Evolutionary conservation across 495 filamentous ascomycete genomes (phyloP), one percentile per base, ranked within the genome.

Genomic region (Penicillium taxi): DNA sequence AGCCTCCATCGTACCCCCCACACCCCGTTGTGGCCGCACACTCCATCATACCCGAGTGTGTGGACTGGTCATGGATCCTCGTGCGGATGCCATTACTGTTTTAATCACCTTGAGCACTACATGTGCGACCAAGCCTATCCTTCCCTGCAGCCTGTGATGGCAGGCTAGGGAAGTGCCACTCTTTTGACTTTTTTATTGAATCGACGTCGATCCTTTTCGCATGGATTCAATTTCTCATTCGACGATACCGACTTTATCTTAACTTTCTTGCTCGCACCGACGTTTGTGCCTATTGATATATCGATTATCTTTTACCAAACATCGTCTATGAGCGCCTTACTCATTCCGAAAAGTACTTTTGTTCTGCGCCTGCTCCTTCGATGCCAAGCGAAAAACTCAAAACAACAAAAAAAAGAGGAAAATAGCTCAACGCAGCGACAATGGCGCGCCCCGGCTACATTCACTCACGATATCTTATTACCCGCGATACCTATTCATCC

Each of bases 61-160:
- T 82, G 80, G 75, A 71, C 73, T 41, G 70, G 66, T 25, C 68
- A 73, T 48, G 72, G 71, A 29, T 69, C 72, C 19, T 83, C 80
- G 13, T 91, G 84, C 54, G 70, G 66, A 40, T 91, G 85, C 55
- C 54, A 64, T 31, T 74, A 77, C 36, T 90, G 84, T 58, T 60
- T 66, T 7, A 79, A 74, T 42, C 74, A 80, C 39, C 55, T 78
- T 19, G 73, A 77, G 23, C 59, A 73, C 12, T 85, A 87, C 52
- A 77, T 86, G 50, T 74, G 73, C 52, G 63, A 69, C 31, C 70
- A 70, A 32, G 64, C 66, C 29, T 86, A 66, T 40, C 59, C 78
- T 46, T 59, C 78, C 13, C 54, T 72, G 48, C 82, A 84, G 58
- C 66, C 84, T 20, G 58, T 71, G 43, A 35, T 68, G 37, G 58